Evolutionary conservation across 1,284 basidiomycete genomes (phyloP), one percentile per base, ranked within the genome.

Genomic region (Mycena citricolor): DNA sequence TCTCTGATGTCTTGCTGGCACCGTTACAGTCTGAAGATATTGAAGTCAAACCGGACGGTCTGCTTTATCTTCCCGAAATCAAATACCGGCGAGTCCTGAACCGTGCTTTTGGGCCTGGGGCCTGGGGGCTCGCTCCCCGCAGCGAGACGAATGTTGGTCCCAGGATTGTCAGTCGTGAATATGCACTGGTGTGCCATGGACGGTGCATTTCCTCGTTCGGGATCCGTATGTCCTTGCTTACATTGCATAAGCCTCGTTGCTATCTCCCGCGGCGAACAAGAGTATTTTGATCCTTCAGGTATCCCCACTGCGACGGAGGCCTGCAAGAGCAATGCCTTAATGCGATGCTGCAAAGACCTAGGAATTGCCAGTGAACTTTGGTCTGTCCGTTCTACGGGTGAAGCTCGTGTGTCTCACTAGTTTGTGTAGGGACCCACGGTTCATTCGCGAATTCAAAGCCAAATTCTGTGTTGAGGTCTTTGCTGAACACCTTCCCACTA

Each of bases 331-430:
- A 98, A 99, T 56, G 95, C 95, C 2, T 73, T 99, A 28, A 97
- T 98, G 94, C 77, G 95, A 24, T 98, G 95, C 65, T 97, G 93
- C 71, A 99, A 99, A 63, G 95, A 99, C 61, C 70, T 99, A 25
- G 95, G 95, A 5, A 78, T 99, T 54, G 95, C 95, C 0, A 94
- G 90, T 59, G 95, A 98, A 68, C 82, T 99, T 24, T 99, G 95
- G 94, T 91, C 57, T 51, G 77, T 53, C 14, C 20, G 19, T 3
- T 29, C 14, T 25, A 34, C 13, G 36, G 22, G 22, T 7, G 5
- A 2, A n/a, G 5, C 23, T 30, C 17, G 35, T 31, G 8, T 5
- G 25, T 23, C 12, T 29, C 7, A 23, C 26, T 29, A 25, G 19
- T 17, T 20, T 33, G 13, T n/a, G 37, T 54, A 90, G 90, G 94